These are phyloP conservation scores for Salix dunnii DNA, from an alignment of 345 rosid genomes.

Conservation along the genomic window DNA sequence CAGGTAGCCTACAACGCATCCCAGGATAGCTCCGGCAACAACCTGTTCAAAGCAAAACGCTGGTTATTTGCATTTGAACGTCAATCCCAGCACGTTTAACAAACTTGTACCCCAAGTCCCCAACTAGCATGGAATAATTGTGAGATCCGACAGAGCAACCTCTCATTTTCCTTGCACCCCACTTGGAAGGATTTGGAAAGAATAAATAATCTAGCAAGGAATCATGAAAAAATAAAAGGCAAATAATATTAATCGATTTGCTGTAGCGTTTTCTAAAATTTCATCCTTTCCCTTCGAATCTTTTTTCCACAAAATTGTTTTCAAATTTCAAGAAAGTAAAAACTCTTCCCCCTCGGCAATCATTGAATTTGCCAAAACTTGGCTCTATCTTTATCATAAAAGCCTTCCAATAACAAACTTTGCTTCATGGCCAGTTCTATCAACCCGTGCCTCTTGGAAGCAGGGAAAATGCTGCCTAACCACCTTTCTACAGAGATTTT, in stretches of 20 bases:
- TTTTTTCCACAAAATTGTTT: neutral
- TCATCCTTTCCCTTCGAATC: neutral
- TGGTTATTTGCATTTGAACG: neutral
- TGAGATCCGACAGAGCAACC: neutral
- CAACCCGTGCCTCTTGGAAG: neutral
- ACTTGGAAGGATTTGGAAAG: neutral
- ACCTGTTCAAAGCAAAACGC: slow-evolving; percentile 45
- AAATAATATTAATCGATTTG: neutral
- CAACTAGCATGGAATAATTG: neutral
- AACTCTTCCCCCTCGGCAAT: neutral
- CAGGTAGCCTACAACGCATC: slow-evolving; percentile 66
- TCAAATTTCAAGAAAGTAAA: neutral
- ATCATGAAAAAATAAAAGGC: neutral
- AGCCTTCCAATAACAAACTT: neutral
- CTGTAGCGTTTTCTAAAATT: neutral
- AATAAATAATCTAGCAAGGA: neutral
- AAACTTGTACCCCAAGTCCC: neutral
- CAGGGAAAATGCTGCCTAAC: neutral
- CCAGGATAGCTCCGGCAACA: slow-evolving; percentile 72
- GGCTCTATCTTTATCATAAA: neutral
- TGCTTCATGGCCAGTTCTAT: neutral
- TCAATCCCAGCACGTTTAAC: neutral
- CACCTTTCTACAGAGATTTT: too few relatives aligned
- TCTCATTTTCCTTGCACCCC: neutral
- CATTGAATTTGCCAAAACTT: neutral